Evolutionary conservation across 306 rosid species (phyloP), one percentile per base, ranked within the genome.

Genomic region (Glycine latifolia): DNA sequence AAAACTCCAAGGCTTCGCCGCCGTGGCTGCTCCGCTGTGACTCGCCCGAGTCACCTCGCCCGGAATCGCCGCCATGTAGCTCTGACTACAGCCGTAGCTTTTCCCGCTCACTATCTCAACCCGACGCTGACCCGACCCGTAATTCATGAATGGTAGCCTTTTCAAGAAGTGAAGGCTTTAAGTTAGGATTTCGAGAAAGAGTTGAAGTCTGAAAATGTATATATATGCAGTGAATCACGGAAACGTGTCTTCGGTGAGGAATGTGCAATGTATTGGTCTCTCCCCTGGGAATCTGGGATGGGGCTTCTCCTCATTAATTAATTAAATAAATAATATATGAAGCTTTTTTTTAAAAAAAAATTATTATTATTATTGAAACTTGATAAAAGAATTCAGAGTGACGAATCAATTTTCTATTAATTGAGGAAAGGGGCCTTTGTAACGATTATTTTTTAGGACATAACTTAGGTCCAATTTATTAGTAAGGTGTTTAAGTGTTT

Each of bases 31-130:
- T 1, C 79, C 90, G 61, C 74, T 11, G 62, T 48, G 85, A 67
- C 84, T 82, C 79, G 83, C 68, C 74, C 83, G 78, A 1, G 75
- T 60, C 72, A 7, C 70, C 16, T 46, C 80, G 1, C 75, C 52
- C 7, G 73, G 76, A 69, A 8, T n/a, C 65, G 87, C 46, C 37
- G 75, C 55, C 83, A 7, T 26, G 31, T 26, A 26, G 31, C 31
- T 26, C 31, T 26, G 31, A 26, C 31, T 26, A 26, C 31, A 26
- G 31, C 31, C 83, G 26, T 88, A 87, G 54, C 85, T 52, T 89
- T 88, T 91, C 16, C 97, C 94, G 87, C 97, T 91, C 81, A 93
- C 94, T 14, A 88, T 71, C 87, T 89, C 87, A 8, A 79, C n/a
- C 83, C 86, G 10, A 73, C 83, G 3, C 87, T 53, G 71, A 39